Conservation (phyloP, 2,329 filamentous ascomycete species). For the Rutstroemia sp. region DNA sequence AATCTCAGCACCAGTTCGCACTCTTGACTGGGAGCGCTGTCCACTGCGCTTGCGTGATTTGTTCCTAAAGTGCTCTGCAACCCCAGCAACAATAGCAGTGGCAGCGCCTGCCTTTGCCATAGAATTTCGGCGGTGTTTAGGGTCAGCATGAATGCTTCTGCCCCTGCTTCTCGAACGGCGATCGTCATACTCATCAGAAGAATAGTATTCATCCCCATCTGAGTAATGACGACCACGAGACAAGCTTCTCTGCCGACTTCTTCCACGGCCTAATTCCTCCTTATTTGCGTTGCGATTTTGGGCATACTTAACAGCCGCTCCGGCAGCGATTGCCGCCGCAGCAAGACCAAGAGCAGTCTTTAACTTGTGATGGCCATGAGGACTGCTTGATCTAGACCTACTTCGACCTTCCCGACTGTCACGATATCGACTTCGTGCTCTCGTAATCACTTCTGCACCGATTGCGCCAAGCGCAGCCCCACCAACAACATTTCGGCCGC, state of each 20-base stretch:
- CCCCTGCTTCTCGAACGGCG: constrained; percentile 31
- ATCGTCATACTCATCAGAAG: constrained; percentile 27
- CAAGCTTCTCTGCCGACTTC: constrained; percentile 41
- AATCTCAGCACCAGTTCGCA: constrained; percentile 49
- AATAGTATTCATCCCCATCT: constrained; percentile 18
- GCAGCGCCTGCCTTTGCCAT: constrained; percentile 37
- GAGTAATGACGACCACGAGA: constrained; percentile 35
- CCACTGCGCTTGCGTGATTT: constrained; percentile 42
- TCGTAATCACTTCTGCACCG: constrained; percentile 52
- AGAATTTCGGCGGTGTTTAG: constrained; percentile 36
- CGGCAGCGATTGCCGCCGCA: constrained; percentile 55
- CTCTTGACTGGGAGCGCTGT: constrained; percentile 33
- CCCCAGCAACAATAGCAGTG: constrained; percentile 48
- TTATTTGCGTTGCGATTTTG: constrained; percentile 53
- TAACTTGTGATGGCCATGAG: constrained; percentile 37
- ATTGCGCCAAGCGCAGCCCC: constrained; percentile 56
- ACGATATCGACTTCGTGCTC: constrained; percentile 54
- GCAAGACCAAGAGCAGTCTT: constrained; percentile 57
- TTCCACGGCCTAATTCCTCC: constrained; percentile 49
- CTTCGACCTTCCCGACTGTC: constrained; percentile 39
- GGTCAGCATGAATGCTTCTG: constrained; percentile 39
- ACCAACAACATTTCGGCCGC: constrained; percentile 29
- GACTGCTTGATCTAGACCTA: constrained; percentile 29
- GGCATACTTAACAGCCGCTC: constrained; percentile 58
- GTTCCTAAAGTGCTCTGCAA: constrained; percentile 50